Evolutionary conservation across 73 alveolate species (phyloP), one percentile per base, ranked within the genome.

Genomic region (Blepharisma stoltei): DNA sequence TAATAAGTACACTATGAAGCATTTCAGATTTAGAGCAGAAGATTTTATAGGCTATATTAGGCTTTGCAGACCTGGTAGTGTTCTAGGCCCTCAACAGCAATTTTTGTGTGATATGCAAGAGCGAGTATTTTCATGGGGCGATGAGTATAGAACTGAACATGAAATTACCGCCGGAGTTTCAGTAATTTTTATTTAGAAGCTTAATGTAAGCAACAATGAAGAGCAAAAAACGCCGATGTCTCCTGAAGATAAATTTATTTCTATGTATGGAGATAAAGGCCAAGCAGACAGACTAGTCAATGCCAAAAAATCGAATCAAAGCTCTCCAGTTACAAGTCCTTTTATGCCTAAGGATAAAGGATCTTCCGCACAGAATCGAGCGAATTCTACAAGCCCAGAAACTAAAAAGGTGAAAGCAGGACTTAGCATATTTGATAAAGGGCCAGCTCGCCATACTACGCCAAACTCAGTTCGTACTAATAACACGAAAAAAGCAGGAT

Each of bases 61-160:
- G 52, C 89, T 91, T 60, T 78, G 89, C n/a, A 91, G 97, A 83
- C 97, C 97, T 7, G 97, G 97, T 38, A 86, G 95, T 71, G 87
- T 91, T 38, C 85, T 90, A 43, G 97, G 97, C 43, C 97, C 97
- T 6, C 86, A 91, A 73, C 90, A 91, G 60, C 82, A 86, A 25
- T 91, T 80, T 78, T 71, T 89, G 54, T 6, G 18, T 54, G 76
- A 23, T 53, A 25, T 14, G 75, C 60, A 85, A 85, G 48, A 70
- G 37, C 73, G 67, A 60, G 14, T n/a, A 14, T 14, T 8, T 14
- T 9, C 46, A 60, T 60, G 73, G 73, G 46, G 73, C 14, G 73
- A 60, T 18, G 73, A 60, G 73, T 60, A 60, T 60, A 14, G 38
- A 38, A 38, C 14, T 9, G 18, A 38, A 18, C 18, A 60, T 5